A percentile compares a stretch with the other conserved stretches of the same genome.
Conservation (phyloP, 1,284 basidiomycete species). For the Ustilago bromivora region DNA sequence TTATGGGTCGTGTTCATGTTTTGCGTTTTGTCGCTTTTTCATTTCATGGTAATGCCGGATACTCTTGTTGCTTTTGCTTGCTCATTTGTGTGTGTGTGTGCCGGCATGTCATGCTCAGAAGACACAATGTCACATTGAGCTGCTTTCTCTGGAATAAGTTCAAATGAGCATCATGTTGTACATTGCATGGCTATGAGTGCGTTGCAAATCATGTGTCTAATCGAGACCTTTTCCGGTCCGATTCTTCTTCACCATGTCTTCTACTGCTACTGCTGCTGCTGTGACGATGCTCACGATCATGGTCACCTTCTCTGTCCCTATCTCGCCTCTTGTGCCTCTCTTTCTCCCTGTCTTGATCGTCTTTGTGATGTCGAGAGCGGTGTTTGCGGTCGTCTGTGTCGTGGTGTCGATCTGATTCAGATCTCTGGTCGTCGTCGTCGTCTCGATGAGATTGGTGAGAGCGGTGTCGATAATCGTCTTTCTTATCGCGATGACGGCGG, state of each 20-base stretch:
- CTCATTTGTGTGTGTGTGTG: background rate
- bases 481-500: slow-evolving; percentile 5
- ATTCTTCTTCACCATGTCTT: slow-evolving; percentile 3
- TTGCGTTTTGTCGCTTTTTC: background rate
- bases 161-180: background rate
- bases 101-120: background rate
- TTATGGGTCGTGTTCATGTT: background rate
- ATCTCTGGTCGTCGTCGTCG: slow-evolving; percentile 12
- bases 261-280: slow-evolving; percentile 1
- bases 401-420: slow-evolving; percentile 11
- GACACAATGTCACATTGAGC: background rate
- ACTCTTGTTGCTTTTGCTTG: background rate
- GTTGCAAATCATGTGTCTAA: slow-evolving; percentile 7
- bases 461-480: slow-evolving; percentile 10
- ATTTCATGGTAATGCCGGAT: slow-evolving; percentile 3
- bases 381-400: slow-evolving; percentile 11
- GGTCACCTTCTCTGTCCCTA: slow-evolving; percentile 1
- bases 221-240: slow-evolving; percentile 29
- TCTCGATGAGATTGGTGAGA: slow-evolving; percentile 5
- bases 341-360: background rate
- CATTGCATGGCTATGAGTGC: background rate
- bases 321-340: slow-evolving; percentile 11
- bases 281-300: slow-evolving; percentile 1
- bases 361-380: background rate
- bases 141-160: background rate